A percentile compares a stretch with the other conserved stretches of the same genome.
Evolutionary conservation across 495 filamentous ascomycete genomes (phyloP).

Genomic region (Aspergillus bertholletiae): DNA sequence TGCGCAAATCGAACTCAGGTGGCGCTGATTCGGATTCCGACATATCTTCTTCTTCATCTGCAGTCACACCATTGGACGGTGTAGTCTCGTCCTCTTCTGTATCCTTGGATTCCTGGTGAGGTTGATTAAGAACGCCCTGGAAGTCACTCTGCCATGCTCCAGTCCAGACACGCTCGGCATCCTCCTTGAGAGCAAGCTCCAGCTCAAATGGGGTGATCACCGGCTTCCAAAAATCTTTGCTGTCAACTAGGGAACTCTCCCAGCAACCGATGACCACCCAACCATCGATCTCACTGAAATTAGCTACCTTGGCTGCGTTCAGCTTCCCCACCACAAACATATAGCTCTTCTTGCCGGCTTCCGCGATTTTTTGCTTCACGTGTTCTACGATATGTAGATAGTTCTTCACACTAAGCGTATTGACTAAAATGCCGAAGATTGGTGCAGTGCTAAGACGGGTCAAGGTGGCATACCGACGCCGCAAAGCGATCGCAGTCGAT

Average conservation of each 20-base stretch:
- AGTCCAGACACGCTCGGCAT: constrained; percentile 70
- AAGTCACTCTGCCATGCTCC: constrained; percentile 76
- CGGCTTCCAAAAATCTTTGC: constrained; percentile 79
- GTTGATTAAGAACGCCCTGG: constrained; percentile 49
- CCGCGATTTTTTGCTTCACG: constrained; percentile 64
- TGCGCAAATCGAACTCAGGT: constrained; percentile 89
- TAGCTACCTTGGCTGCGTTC: constrained; percentile 92
- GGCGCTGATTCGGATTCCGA: constrained; percentile 67
- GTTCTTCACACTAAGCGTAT: constrained; percentile 87
- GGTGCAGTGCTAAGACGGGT: constrained; percentile 75
- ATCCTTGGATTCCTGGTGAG: constrained; percentile 16
- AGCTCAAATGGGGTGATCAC: constrained; percentile 93
- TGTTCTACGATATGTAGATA: constrained; percentile 77
- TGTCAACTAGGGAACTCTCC: constrained; percentile 88
- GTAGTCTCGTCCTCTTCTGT: constrained; percentile 17
- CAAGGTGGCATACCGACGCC: constrained; percentile 82
- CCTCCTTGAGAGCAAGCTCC: constrained; percentile 64
- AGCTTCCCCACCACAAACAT: constrained; percentile 95
- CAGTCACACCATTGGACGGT: constrained; percentile 21
- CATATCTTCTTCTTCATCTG: constrained; percentile 37
- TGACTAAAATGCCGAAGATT: constrained; percentile 90
- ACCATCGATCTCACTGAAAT: constrained; percentile 89
- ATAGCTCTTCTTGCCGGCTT: constrained; percentile 87
- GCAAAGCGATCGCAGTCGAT: constrained; percentile 57
- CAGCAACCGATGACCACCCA: constrained; percentile 99